Base-by-base conservation (phyloP, 805 yeast species). In the Metschnikowia reukaufii region DNA sequence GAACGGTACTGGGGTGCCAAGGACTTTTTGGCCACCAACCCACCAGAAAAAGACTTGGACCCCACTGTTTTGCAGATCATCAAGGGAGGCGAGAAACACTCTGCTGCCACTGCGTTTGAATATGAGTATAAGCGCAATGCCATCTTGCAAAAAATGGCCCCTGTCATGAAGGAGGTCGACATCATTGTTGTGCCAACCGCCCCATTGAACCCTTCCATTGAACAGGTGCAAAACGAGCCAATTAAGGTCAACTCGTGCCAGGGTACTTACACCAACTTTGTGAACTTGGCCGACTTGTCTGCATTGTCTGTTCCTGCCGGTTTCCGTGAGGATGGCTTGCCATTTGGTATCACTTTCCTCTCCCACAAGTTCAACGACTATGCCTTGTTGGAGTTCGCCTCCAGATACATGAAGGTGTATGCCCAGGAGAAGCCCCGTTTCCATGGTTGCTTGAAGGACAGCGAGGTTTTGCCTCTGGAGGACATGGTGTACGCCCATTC, bases 191-290 rank as follows among this genome's bases (percentile, higher is more conserved):
- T 92, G 29, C 99, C 99, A 45, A 92, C 98, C 5, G 88, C 96
- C 56, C 98, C 98, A 5, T 74, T 92, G 57, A 90, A 86, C 60
- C 98, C 98, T 41, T 81, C 90, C 5, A 79, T 91, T 42, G 82
- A 74, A 38, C 82, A 86, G 49, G 81, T 92, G 20, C 80, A 73
- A 50, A 68, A 74, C 6, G 96, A 91, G 63, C 98, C 98, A 4
- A 74, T 94, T 25, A 65, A 73, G 38, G 81, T 90, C 58, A 92
- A 92, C 73, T 88, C 97, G 5, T 76, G 76, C 61, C 99, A 94
- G 71, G 99, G 99, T 27, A 90, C 97, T n/a, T 92, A 96, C 84
- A 92, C 98, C 25, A 92, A 92, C 70, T 94, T 94, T 65, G 97
- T 88, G 58, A 92, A 94, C 65, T 77, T 92, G 63, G 96, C 97